Evolutionary conservation across 2,329 filamentous ascomycete species (phyloP), one percentile per base, ranked within the genome.

Genomic region (Ceratocystis diversiconidia): DNA sequence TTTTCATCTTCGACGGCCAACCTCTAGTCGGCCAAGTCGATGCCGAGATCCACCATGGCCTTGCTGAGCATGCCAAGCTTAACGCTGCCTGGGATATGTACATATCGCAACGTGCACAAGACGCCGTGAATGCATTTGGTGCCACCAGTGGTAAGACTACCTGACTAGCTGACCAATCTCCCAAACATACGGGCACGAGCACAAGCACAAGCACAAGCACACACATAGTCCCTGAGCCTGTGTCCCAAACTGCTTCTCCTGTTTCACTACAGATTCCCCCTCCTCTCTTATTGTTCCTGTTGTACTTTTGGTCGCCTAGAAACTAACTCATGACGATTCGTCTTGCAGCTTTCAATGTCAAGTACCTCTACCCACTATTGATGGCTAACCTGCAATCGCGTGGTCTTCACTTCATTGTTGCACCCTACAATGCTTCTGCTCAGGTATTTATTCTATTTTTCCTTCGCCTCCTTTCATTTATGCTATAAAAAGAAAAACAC

Each of bases 1-100:
- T 95, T 69, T 97, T 99, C 74, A 81, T 99, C 63, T 99, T 99
- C 75, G 89, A 92, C 74, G 94, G 94, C 44, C 83, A 96, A 71
- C 85, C 90, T 48, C 82, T 91, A 68, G 85, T 85, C 48, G 88
- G 88, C 66, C 87, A 89, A 72, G 86, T 92, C 71, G 85, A 89
- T 60, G 80, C 86, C 67, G 79, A 85, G 28, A 80, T 87, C 65
- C 81, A 85, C 69, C 82, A 83, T 59, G 84, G 83, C 30, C 82
- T 82, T 61, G 79, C 80, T 36, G 88, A 90, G 69, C 85, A 87
- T 69, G 76, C 82, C 68, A 85, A 86, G 70, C 90, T 90, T 63
- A 83, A 89, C 69, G 79, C 86, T 66, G 94, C 92, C 3, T 99
- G 94, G 92, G 82, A 84, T 2, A 77, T 95, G 60, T 99, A 99